Percentiles rank a stretch among this genome's conserved stretches.
phyloP scores from a whole-genome alignment of 345 rosid species.

The Brassica rapa region DNA sequence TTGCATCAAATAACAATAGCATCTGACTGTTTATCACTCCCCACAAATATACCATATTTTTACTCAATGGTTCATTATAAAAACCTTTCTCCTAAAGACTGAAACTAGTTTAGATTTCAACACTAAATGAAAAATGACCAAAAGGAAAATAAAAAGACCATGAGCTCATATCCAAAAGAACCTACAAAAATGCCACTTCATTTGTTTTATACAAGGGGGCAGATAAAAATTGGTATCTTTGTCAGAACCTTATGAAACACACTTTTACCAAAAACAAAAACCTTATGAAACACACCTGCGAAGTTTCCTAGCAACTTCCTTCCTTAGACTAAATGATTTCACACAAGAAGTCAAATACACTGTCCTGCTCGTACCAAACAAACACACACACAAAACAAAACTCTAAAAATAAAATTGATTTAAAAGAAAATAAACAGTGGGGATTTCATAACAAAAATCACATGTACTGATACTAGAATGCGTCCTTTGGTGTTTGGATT shows the following conservation, averaged over 20 bases:
- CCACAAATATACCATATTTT: too few relatives aligned
- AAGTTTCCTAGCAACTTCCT: conserved; percentile 26
- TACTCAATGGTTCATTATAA: too few relatives aligned
- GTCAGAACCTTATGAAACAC: background rate
- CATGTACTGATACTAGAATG: conserved; percentile 46
- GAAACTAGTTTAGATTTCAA: too few relatives aligned
- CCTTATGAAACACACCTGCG: conserved; percentile 5
- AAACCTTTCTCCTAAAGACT: too few relatives aligned
- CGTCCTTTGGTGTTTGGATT: conserved; percentile 49
- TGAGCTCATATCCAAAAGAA: too few relatives aligned
- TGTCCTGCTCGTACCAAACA: background rate
- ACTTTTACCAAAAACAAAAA: background rate
- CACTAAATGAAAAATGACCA: too few relatives aligned
- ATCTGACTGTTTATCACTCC: too few relatives aligned
- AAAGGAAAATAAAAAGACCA: too few relatives aligned
- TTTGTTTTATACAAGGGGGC: too few relatives aligned
- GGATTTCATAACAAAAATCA: conserved; percentile 44
- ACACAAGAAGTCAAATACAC: conserved; percentile 30
- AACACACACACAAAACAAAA: background rate
- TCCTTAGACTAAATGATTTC: conserved; percentile 4
- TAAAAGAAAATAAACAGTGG: background rate
- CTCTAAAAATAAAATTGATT: background rate
- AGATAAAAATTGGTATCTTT: background rate
- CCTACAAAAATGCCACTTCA: too few relatives aligned
- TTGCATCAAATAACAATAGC: too few relatives aligned